These are phyloP conservation scores for Teratosphaeria nubilosa DNA, from an alignment of 2,329 filamentous ascomycete genomes.

Conservation along the genomic window DNA sequence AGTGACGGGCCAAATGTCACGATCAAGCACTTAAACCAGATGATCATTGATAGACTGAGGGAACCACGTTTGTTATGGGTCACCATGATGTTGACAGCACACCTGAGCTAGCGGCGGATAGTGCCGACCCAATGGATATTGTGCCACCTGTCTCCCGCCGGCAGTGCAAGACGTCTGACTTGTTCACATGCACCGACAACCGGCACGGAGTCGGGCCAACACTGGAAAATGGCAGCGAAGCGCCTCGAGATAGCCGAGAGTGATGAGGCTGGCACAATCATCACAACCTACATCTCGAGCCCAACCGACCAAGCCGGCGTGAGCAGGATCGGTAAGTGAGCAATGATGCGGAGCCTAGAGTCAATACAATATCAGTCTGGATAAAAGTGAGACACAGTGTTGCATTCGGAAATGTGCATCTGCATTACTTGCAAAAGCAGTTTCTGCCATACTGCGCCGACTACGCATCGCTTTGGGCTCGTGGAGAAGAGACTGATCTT, in stretches of 20 bases:
- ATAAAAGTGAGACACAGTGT: not conserved
- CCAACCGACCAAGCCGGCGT: constrained; percentile 13
- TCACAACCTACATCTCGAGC: constrained; percentile 41
- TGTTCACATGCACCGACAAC: not conserved
- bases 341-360: not conserved
- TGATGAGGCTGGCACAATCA: constrained; percentile 42
- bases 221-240: not conserved
- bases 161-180: not conserved
- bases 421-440: not conserved
- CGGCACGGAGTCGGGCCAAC: not conserved
- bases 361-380: not conserved
- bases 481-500: not conserved
- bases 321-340: constrained; percentile 33
- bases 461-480: not conserved
- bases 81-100: no score
- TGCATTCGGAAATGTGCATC: not conserved
- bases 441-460: not conserved
- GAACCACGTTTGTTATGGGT: no score
- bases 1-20: no score
- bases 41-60: not conserved
- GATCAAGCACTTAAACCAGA: not conserved
- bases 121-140: not conserved
- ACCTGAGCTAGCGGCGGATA: not conserved
- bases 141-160: no score
- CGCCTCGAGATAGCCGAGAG: constrained; percentile 25